Conservation (phyloP, 2,329 filamentous ascomycete genomes). For the Venturia carpophila region DNA sequence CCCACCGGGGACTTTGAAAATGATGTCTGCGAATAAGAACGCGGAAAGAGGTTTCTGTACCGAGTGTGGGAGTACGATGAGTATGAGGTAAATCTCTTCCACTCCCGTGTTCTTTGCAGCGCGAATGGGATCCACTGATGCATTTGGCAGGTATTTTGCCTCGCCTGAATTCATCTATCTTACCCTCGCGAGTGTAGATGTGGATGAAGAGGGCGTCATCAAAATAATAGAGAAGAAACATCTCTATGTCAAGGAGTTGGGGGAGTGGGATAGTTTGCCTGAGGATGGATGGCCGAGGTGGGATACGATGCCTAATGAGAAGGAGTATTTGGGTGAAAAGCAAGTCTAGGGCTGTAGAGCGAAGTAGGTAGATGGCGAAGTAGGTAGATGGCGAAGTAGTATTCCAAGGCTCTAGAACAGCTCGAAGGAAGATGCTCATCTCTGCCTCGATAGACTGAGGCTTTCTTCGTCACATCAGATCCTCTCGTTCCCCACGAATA, state of each 20-base stretch:
- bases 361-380: too few relatives aligned
- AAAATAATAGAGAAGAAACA: not conserved
- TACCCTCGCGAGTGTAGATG: not conserved
- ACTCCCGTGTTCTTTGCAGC: not conserved
- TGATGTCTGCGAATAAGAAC: not conserved
- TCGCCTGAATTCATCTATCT: not conserved
- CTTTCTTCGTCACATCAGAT: too few relatives aligned
- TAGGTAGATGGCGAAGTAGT: too few relatives aligned
- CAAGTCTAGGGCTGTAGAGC: too few relatives aligned
- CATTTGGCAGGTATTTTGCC: not conserved
- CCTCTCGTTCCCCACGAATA: too few relatives aligned
- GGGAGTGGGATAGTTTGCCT: not conserved
- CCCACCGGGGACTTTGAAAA: not conserved
- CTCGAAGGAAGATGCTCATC: too few relatives aligned
- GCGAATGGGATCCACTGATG: too few relatives aligned
- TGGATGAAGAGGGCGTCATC: not conserved
- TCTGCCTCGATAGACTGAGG: too few relatives aligned
- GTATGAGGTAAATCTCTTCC: not conserved
- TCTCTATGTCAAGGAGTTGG: not conserved
- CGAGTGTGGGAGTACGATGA: not conserved
- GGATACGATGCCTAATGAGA: conserved; percentile 2
- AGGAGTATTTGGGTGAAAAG: not conserved
- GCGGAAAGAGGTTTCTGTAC: not conserved
- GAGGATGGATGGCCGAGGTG: conserved; percentile 5
- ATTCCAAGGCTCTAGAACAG: too few relatives aligned